Percentiles rank a stretch among this genome's conserved stretches.
phyloP scores from a whole-genome alignment of 2,329 filamentous ascomycete species.

The Chrysosphaeria jannelii region DNA sequence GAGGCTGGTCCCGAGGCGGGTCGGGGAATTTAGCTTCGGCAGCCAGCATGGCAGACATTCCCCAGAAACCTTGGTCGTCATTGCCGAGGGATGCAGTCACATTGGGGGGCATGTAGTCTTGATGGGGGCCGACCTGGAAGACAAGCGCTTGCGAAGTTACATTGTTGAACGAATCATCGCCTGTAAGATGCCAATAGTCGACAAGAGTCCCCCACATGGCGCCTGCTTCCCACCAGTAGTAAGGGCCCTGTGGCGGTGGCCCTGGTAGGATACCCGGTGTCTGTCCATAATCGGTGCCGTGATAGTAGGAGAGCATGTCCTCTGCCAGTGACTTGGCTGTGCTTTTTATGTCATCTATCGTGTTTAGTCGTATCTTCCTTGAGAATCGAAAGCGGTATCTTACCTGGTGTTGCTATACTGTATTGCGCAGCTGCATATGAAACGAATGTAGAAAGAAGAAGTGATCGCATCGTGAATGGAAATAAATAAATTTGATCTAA shows the following conservation, averaged over 20 bases:
- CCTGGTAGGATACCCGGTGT: conserved; percentile 8
- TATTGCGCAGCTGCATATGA: too few relatives aligned
- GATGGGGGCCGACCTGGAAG: conserved; percentile 15
- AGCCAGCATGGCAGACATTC: conserved; percentile 21
- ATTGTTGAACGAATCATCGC: conserved; percentile 20
- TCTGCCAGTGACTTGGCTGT: too few relatives aligned
- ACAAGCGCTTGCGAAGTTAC: conserved; percentile 15
- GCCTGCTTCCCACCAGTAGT: conserved; percentile 9
- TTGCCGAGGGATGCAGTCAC: conserved; percentile 16
- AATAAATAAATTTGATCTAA: too few relatives aligned
- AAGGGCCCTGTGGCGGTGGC: conserved; percentile 7
- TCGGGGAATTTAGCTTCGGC: conserved; percentile 21
- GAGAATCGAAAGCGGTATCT: too few relatives aligned
- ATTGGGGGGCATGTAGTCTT: conserved; percentile 19
- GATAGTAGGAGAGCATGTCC: conserved; percentile 8
- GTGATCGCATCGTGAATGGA: too few relatives aligned
- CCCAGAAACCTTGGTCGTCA: conserved; percentile 30
- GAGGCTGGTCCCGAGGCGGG: conserved; percentile 11
- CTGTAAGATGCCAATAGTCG: conserved; percentile 12
- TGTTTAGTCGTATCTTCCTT: too few relatives aligned
- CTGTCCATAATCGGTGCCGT: conserved; percentile 8
- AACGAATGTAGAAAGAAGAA: too few relatives aligned
- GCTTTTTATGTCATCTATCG: too few relatives aligned
- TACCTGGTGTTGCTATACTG: too few relatives aligned
- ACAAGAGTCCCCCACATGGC: conserved; percentile 9